A percentile compares a stretch with the other conserved stretches of the same genome.
These are phyloP conservation scores for carrot (Daucus carota) DNA, from an alignment of 129 eudicot species.

Conservation along the genomic window DH1_v3.0 NC_030385.2:37628501-37629000, in stretches of 20 bases:
- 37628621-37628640: conserved; percentile 64
- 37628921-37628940: conserved; percentile 34
- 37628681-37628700: conserved; percentile 69
- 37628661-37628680: conserved; percentile 59
- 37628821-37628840: conserved; percentile 27
- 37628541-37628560: background rate
- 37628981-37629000: conserved; percentile 38
- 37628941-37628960: conserved; percentile 56
- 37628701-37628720: conserved; percentile 57
- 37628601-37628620: conserved; percentile 51
- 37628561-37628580: conserved; percentile 26
- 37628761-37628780: background rate
- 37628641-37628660: conserved; percentile 62
- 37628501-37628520: background rate
- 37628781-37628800: background rate
- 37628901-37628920: conserved; percentile 39
- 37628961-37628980: conserved; percentile 54
- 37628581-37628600: conserved; percentile 60
- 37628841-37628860: conserved; percentile 58
- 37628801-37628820: background rate
- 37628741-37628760: background rate
- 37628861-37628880: conserved; percentile 57
- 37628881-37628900: conserved; percentile 47
- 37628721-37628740: conserved; percentile 9
- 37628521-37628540: background rate